Evolutionary conservation across 306 rosid genomes (phyloP).

Genomic region (Crotalaria pallida): DNA sequence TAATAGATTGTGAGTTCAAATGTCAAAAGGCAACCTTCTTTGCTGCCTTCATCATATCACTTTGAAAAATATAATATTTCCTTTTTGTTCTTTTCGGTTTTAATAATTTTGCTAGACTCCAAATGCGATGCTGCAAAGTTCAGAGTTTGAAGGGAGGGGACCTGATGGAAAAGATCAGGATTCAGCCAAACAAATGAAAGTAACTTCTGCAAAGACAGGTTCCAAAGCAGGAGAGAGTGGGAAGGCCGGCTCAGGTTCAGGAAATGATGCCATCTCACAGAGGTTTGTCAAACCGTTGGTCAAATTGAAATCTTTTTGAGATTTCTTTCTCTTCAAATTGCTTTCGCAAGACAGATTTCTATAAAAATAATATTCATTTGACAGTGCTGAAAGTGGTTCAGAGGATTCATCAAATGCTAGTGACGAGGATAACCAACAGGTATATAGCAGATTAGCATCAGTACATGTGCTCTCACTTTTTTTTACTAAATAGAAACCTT

Average conservation of each 20-base stretch:
- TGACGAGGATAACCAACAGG: slow-evolving; percentile 90
- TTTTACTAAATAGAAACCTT: slow-evolving; percentile 10
- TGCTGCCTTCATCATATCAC: not conserved
- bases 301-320: slow-evolving; percentile 14
- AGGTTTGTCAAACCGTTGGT: slow-evolving; percentile 50
- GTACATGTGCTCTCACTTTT: not conserved
- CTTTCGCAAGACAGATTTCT: slow-evolving; percentile 6
- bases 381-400: slow-evolving; percentile 79
- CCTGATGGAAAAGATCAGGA: slow-evolving; percentile 68
- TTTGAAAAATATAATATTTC: slow-evolving; percentile 13
- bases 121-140: slow-evolving; percentile 32
- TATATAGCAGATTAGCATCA: slow-evolving; percentile 19
- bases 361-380: not conserved
- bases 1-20: not conserved
- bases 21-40: not conserved
- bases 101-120: slow-evolving; percentile 51
- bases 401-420: slow-evolving; percentile 89
- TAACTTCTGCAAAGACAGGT: slow-evolving; percentile 45
- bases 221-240: slow-evolving; percentile 74
- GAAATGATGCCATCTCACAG: slow-evolving; percentile 85
- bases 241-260: slow-evolving; percentile 85
- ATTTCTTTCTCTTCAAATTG: slow-evolving; percentile 8
- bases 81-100: not conserved
- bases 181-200: slow-evolving; percentile 65
- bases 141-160: slow-evolving; percentile 61